phyloP scores from a whole-genome alignment of 169 alveolate genomes.

The Cryptosporidium ryanae region DNA sequence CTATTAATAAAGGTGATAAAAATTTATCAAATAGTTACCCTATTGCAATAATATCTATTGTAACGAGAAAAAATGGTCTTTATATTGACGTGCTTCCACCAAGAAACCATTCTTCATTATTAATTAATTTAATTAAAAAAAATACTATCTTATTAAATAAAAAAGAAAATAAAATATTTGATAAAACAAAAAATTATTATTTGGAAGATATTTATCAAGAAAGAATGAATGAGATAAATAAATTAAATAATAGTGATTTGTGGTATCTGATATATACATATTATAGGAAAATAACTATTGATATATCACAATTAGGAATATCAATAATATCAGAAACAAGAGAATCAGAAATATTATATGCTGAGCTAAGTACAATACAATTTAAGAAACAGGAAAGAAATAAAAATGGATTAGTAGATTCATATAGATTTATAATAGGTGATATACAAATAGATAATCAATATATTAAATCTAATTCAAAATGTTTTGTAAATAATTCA shows the following conservation, averaged over 20 bases:
- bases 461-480: conserved; percentile 37
- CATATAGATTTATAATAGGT: conserved; percentile 34
- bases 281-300: conserved; percentile 42
- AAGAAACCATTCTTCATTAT: conserved; percentile 56
- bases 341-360: conserved; percentile 48
- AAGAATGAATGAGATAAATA: conserved; percentile 31
- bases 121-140: conserved; percentile 9
- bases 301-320: conserved; percentile 59
- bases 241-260: conserved; percentile 20
- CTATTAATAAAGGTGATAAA: conserved; percentile 6
- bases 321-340: conserved; percentile 62
- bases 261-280: conserved; percentile 51
- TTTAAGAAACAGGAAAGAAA: conserved; percentile 57
- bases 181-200: not conserved
- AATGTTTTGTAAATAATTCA: conserved; percentile 33
- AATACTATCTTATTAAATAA: not conserved
- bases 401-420: conserved; percentile 52
- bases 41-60: conserved; percentile 46
- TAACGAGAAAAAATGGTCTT: conserved; percentile 61
- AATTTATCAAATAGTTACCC: conserved; percentile 29
- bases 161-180: not conserved
- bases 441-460: conserved; percentile 60
- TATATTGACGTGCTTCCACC: conserved; percentile 70
- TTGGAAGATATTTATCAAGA: conserved; percentile 45
- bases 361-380: conserved; percentile 61